Percentiles rank a stretch among this genome's conserved stretches.
phyloP scores from a whole-genome alignment of 352 stramenopile species.

The Thraustochytrium sp. region DNA sequence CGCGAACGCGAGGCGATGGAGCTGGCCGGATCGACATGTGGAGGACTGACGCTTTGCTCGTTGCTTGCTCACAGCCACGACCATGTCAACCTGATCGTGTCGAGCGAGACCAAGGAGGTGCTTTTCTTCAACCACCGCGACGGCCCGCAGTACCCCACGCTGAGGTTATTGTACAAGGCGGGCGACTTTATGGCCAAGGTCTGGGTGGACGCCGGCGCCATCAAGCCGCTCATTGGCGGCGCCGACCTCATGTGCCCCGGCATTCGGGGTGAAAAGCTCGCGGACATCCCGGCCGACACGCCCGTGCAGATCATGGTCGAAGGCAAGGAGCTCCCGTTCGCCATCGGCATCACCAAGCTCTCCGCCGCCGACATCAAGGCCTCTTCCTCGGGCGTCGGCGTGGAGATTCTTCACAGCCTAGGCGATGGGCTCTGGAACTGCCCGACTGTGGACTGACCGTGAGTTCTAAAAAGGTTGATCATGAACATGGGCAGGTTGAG shows the following conservation, averaged over 20 bases:
- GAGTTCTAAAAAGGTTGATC: too few species aligned
- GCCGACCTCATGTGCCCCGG: constrained; percentile 47
- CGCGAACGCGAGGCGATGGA: background rate
- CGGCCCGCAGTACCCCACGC: constrained; percentile 43
- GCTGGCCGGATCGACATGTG: background rate
- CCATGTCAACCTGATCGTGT: constrained; percentile 41
- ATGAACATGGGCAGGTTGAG: too few species aligned
- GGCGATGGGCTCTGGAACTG: constrained; percentile 45
- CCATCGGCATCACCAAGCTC: constrained; percentile 28
- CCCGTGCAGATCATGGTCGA: constrained; percentile 43
- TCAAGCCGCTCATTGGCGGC: constrained; percentile 40
- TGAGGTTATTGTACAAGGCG: constrained; percentile 40
- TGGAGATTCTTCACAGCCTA: constrained; percentile 46
- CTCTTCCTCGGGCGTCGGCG: constrained; percentile 30
- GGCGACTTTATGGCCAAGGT: constrained; percentile 45
- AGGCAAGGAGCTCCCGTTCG: constrained; percentile 38
- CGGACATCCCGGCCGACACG: constrained; percentile 6
- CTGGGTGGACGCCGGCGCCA: constrained; percentile 36
- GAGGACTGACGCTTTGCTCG: background rate
- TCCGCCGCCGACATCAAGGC: constrained; percentile 6
- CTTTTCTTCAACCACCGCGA: constrained; percentile 49
- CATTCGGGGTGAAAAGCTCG: constrained; percentile 23
- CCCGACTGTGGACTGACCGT: constrained; percentile 8
- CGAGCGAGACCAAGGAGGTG: constrained; percentile 5
- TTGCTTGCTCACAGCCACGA: constrained; percentile 2